Evolutionary conservation across 2,329 filamentous ascomycete species (phyloP), one percentile per base, ranked within the genome.

Genomic region (Talaromyces sp.): DNA sequence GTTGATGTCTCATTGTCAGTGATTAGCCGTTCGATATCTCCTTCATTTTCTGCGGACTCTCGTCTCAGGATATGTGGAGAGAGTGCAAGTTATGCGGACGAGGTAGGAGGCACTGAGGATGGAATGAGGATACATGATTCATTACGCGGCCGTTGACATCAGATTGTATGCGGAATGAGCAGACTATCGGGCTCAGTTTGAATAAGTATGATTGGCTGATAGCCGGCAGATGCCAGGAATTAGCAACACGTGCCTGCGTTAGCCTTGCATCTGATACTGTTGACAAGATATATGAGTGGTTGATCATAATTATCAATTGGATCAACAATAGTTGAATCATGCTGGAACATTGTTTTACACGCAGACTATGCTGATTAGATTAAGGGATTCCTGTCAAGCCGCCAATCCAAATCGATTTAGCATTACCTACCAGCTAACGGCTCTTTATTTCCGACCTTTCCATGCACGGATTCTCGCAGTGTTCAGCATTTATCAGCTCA

Each of bases 131-230:
- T 33, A 18, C 42, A 50, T 60, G 44, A 18, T 60, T 52, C 21
- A 52, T 52, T 60, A 60, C 58, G 58, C 44, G 58, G 58, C 31
- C 23, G 37, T 60, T 60, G 58, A 60, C 44, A 52, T 52, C 58
- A 52, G 58, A 39, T 50, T 40, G 42, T 59, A 48, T 39, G 57
- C 28, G 44, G 42, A 52, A 52, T 52, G 44, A 28, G 21, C 21
- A 21, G 39, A 50, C 18, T 18, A 35, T 50, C 18, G 4, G 16
- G 14, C 8, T 35, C 33, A 16, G 37, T 35, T n/a, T 23, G 9
- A 35, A 48, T 23, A 31, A n/a, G 5, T 16, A 40, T 31, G 33
- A 52, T 60, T 60, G 33, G 44, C 31, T 18, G 8, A n/a, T n/a
- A 37, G 2, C 23, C 25, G n/a, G 16, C 9, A 35, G 31, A 37